Percentiles rank a stretch among this genome's conserved stretches.
Conservation (phyloP, 306 rosid species). For the Arachis hypogaea region DNA sequence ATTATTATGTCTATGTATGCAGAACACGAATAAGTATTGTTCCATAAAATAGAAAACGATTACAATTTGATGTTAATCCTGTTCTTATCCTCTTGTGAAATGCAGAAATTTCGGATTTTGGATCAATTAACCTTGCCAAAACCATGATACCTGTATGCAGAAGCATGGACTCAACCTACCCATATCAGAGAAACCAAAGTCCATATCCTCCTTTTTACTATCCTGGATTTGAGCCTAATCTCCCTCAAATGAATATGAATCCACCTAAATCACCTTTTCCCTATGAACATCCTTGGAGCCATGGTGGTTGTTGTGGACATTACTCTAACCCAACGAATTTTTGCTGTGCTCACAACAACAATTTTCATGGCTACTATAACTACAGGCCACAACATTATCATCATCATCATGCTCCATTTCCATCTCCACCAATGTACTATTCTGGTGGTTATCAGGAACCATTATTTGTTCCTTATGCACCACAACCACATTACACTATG, state of each 20-base stretch:
- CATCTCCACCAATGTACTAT: slow-evolving; percentile 47
- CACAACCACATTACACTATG: slow-evolving; percentile 50
- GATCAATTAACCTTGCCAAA: slow-evolving; percentile 2
- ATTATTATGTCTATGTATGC: not conserved
- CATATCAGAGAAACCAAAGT: slow-evolving; percentile 51
- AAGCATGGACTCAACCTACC: slow-evolving; percentile 61
- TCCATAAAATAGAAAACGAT: not conserved
- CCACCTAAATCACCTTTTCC: slow-evolving; percentile 47
- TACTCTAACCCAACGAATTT: slow-evolving; percentile 42
- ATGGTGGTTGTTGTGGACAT: slow-evolving; percentile 39
- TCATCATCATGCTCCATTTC: slow-evolving; percentile 43
- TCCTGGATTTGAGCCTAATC: slow-evolving; percentile 37
- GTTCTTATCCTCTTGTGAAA: not conserved
- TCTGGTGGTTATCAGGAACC: slow-evolving; percentile 51
- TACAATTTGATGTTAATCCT: not conserved
- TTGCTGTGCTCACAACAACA: slow-evolving; percentile 54
- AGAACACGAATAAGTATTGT: not conserved
- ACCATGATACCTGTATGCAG: slow-evolving; percentile 59
- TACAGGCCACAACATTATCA: slow-evolving; percentile 36
- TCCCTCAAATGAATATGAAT: slow-evolving; percentile 50
- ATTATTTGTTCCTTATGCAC: slow-evolving; percentile 40
- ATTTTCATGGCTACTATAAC: slow-evolving; percentile 41
- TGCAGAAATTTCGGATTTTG: slow-evolving; percentile 5
- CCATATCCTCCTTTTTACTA: slow-evolving; percentile 39
- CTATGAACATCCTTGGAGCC: slow-evolving; percentile 54